A percentile compares a stretch with the other conserved stretches of the same genome.
Conservation (phyloP, 164 flowering plant genomes). For the Vitis cinerea region DNA sequence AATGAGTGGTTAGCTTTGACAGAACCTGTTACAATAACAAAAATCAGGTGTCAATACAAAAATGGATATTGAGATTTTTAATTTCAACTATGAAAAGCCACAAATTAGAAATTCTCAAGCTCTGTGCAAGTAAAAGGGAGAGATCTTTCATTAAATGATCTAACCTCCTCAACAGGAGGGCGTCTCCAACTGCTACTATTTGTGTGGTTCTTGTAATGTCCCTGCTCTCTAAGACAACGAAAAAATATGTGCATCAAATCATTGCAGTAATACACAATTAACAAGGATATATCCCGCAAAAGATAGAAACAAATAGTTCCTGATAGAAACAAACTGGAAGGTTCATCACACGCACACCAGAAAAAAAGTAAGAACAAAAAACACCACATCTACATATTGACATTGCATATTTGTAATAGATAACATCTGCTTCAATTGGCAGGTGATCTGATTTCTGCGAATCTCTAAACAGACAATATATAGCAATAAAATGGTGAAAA, state of each 20-base stretch:
- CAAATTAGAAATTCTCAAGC: neutral
- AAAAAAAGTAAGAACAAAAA: too few species aligned
- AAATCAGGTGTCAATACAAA: neutral
- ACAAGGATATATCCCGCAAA: neutral
- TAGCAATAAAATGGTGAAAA: too few species aligned
- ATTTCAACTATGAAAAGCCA: neutral
- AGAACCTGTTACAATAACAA: conserved; percentile 44
- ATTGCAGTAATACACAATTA: neutral
- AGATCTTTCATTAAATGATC: conserved; percentile 2
- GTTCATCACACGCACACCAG: too few species aligned
- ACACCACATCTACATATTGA: too few species aligned
- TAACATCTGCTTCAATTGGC: too few species aligned
- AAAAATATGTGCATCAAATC: conserved; percentile 6
- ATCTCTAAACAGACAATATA: too few species aligned
- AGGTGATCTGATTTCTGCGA: too few species aligned
- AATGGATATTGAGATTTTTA: neutral
- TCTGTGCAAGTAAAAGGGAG: neutral
- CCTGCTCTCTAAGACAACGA: conserved; percentile 61
- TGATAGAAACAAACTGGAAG: too few species aligned
- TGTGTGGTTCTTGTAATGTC: conserved; percentile 63
- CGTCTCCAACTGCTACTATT: conserved; percentile 59
- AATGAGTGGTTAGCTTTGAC: conserved; percentile 72
- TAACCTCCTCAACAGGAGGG: conserved; percentile 92
- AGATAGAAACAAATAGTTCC: neutral
- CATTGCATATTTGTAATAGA: too few species aligned